Base-by-base conservation (phyloP, 2,329 filamentous ascomycete genomes). In the Parastagonospora nodorum region DNA sequence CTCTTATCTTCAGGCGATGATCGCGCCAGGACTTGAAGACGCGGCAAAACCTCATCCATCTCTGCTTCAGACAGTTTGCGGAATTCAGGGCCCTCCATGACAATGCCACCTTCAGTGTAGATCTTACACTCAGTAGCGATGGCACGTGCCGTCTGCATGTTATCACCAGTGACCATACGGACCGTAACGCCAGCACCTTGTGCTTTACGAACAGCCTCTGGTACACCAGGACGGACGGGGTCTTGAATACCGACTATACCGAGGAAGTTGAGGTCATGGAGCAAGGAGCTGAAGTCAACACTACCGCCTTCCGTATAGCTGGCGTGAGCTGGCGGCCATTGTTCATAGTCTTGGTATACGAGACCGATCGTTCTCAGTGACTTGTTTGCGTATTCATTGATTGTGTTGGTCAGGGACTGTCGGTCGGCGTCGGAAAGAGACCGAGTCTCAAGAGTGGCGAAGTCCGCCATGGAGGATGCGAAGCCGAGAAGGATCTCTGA, bases 1-100 rank as follows among this genome's bases (percentile, higher is more conserved):
- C 89, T 93, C 82, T 99, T 99, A 82, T 99, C 94, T 46, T 83
- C 85, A 42, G 94, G 94, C 72, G 97, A 93, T n/a, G 96, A 94
- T 57, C 93, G 89, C 28, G 93, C 97, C 78, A 97, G 96, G 19
- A 97, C 82, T 45, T 88, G 94, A 1, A 92, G 92, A 32, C 78
- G 85, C 74, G 89, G 89, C 40, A 90, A 91, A 14, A 90, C 91
- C 68, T 88, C 82, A 15, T 95, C 79, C 75, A 97, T 87, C 72
- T 95, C 89, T 60, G 77, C 78, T 24, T 90, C 82, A 65, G 82
- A 88, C 37, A 97, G 81, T 50, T 86, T 85, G 67, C 97, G 93
- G 63, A 97, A 97, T 70, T 97, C 89, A 58, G 92, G 87, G 43
- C 93, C 93, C 56, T 92, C 92, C 45, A 80, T 84, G 16, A 97